Evolutionary conservation across 306 rosid genomes (phyloP).

Genomic region (Cucumis hystrix): DNA sequence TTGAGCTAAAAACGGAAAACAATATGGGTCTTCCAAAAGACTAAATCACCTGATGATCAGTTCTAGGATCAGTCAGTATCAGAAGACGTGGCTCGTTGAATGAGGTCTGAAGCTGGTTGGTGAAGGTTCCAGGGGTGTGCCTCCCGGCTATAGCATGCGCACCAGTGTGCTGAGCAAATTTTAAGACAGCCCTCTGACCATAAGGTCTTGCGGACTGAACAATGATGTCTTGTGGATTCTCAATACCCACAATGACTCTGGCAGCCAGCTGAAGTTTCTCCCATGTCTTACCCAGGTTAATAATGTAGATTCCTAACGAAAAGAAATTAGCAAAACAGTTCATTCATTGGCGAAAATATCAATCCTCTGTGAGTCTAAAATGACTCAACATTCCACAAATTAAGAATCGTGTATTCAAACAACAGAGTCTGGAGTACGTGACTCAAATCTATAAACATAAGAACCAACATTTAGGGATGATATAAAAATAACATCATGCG

Average conservation of each 20-base stretch:
- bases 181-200: conserved; percentile 84
- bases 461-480: not conserved
- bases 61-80: conserved; percentile 82
- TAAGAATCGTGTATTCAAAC: not conserved
- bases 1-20: not conserved
- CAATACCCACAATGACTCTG: conserved; percentile 69
- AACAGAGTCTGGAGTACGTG: not conserved
- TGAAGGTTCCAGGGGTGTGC: conserved; percentile 83
- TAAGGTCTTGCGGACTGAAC: conserved; percentile 92
- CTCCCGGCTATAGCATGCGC: conserved; percentile 85
- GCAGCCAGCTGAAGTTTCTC: conserved; percentile 83
- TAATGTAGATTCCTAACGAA: conserved; percentile 53
- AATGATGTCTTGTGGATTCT: conserved; percentile 76
- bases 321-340: not conserved
- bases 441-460: not conserved
- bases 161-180: conserved; percentile 86
- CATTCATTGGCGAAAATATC: not conserved
- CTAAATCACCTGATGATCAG: conserved; percentile 69
- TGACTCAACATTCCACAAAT: not conserved
- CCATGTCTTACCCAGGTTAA: conserved; percentile 84
- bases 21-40: not conserved
- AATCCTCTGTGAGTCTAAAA: not conserved
- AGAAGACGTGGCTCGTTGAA: conserved; percentile 86
- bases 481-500: not conserved
- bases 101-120: conserved; percentile 83